Percentiles rank a stretch among this genome's conserved stretches.
phyloP scores from a whole-genome alignment of 2,329 filamentous ascomycete species.

The Venturia effusa region DNA sequence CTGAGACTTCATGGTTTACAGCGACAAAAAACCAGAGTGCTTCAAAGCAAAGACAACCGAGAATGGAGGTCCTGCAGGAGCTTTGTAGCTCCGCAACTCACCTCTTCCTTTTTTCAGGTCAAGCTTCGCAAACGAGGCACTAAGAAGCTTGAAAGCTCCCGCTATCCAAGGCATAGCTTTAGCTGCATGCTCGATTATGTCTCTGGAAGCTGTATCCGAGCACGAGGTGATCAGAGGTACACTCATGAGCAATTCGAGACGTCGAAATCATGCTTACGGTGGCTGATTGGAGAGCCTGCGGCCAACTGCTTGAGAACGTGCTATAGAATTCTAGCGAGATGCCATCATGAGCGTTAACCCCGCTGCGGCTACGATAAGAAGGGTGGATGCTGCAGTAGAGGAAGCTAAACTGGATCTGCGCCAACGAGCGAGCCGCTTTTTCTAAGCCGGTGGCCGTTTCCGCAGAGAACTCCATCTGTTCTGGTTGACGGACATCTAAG shows the following conservation, averaged over 20 bases:
- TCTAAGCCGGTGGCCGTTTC: background rate
- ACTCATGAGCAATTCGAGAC: background rate
- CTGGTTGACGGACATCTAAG: background rate
- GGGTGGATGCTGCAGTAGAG: background rate
- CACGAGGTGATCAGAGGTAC: background rate
- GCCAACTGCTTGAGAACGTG: constrained; percentile 1
- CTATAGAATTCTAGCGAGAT: background rate
- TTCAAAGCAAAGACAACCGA: background rate
- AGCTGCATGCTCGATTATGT: constrained; percentile 1
- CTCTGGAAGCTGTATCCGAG: constrained; percentile 2
- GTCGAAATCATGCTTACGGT: background rate
- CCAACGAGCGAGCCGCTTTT: constrained; percentile 1
- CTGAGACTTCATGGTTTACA: background rate
- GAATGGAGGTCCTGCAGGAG: background rate
- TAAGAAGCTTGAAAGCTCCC: constrained; percentile 1
- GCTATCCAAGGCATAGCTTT: background rate
- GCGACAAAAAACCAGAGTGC: background rate
- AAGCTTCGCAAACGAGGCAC: background rate
- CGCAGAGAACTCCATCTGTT: background rate
- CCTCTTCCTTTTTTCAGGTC: background rate
- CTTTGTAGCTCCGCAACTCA: background rate
- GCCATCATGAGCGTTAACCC: background rate
- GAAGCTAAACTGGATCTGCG: background rate
- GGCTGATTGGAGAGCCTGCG: background rate
- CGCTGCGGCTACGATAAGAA: background rate